phyloP scores from a whole-genome alignment of 2,329 filamentous ascomycete species.

The Clarireedia monteithiana region DNA sequence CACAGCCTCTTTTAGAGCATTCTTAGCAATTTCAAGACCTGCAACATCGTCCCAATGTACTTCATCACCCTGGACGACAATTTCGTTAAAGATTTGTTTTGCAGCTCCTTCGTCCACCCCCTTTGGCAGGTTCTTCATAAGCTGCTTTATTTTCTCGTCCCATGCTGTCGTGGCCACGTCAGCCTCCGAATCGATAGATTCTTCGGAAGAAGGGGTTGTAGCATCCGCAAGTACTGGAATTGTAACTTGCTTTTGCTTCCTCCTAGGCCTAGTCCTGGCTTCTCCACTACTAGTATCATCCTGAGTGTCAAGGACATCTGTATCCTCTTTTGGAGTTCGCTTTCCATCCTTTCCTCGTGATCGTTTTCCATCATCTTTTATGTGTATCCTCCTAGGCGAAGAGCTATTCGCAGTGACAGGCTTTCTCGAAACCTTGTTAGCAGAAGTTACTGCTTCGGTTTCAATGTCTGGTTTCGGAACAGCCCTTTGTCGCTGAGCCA shows the following conservation, averaged over 20 bases:
- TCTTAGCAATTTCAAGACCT: constrained; percentile 83
- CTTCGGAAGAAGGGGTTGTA: constrained; percentile 40
- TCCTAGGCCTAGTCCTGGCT: constrained; percentile 18
- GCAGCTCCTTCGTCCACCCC: constrained; percentile 78
- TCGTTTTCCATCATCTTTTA: constrained; percentile 20
- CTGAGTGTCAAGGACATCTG: constrained; percentile 25
- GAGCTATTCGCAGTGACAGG: constrained; percentile 29
- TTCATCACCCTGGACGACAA: constrained; percentile 88
- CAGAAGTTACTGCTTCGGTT: background rate
- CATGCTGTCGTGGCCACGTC: constrained; percentile 43
- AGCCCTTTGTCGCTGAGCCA: constrained; percentile 25
- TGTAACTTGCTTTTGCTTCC: constrained; percentile 30
- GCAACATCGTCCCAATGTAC: constrained; percentile 94
- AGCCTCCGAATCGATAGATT: constrained; percentile 34
- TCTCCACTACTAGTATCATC: constrained; percentile 27
- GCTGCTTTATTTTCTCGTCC: constrained; percentile 52
- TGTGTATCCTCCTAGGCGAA: constrained; percentile 24
- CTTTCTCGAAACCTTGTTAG: constrained; percentile 24
- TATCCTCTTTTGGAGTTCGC: constrained; percentile 20
- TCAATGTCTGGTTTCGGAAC: constrained; percentile 12
- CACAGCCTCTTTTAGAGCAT: constrained; percentile 86
- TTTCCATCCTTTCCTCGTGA: constrained; percentile 17
- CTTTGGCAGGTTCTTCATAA: constrained; percentile 71
- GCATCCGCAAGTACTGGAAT: constrained; percentile 29
- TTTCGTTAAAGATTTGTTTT: constrained; percentile 90